Base-by-base conservation (phyloP, 768 basidiomycete genomes). In the Tricholoma sp. region DNA sequence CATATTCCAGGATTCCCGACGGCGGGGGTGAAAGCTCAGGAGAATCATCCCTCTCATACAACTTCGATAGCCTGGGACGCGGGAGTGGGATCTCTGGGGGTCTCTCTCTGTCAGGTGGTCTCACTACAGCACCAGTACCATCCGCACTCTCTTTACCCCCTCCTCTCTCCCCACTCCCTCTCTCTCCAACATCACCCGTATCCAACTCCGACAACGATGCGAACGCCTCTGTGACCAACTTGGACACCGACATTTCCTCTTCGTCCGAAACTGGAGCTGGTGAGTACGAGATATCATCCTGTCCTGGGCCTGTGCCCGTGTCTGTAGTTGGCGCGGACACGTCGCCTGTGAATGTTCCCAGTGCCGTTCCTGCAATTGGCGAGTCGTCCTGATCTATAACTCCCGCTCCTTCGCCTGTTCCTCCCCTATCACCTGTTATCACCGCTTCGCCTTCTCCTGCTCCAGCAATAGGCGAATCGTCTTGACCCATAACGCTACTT, bases 191-290 rank as follows among this genome's bases (percentile, higher is more conserved):
- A 12, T 32, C 34, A 5, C 12, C 45, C 45, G 50, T 19, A 18
- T 39, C 41, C 22, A 51, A 19, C n/a, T 54, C 43, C 22, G 54
- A 27, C 1, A 47, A 43, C 12, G 57, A 58, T 7, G 43, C 35
- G 19, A 53, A 63, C 3, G 54, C 49, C 27, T 57, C 50, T 0
- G 55, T 52, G 37, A 61, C 37, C 47, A 61, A 29, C 4, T 46
- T 49, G 10, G 53, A 46, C 18, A 61, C 56, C 2, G 57, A 61
- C n/a, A 58, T 27, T 47, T 59, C 59, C 0, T 57, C 59, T 12
- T 58, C 51, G 9, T 57, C 58, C 21, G 52, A 58, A 31, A 52
- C 52, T 11, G 52, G 24, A 5, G 32, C 24, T 4, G 24, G 22
- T 12, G 24, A 39, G 37, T n/a, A n/a, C 19, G 41, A 4, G 41